Conservation (phyloP, 1,139 yeast species). For the Hanseniaspora sp. region DNA sequence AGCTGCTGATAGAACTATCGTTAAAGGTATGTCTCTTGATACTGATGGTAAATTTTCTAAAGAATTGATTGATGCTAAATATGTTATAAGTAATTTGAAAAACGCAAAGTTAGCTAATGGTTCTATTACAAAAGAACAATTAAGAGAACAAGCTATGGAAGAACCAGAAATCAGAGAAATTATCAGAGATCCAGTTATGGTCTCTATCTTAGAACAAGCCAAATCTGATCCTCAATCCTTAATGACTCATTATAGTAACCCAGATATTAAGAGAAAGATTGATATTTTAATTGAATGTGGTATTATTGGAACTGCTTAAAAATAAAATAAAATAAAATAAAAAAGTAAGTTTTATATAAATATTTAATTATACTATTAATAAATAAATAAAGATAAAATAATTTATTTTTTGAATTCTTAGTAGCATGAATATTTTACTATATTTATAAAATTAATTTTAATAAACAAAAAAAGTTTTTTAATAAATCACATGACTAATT, state of each 20-base stretch:
- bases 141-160: conserved; percentile 77
- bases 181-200: conserved; percentile 95
- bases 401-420: too few species aligned
- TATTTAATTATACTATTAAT: background rate
- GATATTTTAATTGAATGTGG: conserved; percentile 92
- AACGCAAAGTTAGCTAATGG: conserved; percentile 61
- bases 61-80: conserved; percentile 46
- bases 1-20: conserved; percentile 70
- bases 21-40: conserved; percentile 66
- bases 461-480: too few species aligned
- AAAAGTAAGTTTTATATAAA: background rate
- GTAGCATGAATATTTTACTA: too few species aligned
- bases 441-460: too few species aligned
- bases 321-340: background rate
- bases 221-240: conserved; percentile 92
- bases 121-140: conserved; percentile 67
- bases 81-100: conserved; percentile 60
- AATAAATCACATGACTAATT: too few species aligned
- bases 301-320: conserved; percentile 39
- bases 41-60: conserved; percentile 39
- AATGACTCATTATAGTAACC: conserved; percentile 96
- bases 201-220: conserved; percentile 87
- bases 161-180: conserved; percentile 91
- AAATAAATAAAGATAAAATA: too few species aligned
- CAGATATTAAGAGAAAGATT: conserved; percentile 80